Conservation (phyloP, 2,329 filamentous ascomycete species). For the Coniella lustricola region DNA sequence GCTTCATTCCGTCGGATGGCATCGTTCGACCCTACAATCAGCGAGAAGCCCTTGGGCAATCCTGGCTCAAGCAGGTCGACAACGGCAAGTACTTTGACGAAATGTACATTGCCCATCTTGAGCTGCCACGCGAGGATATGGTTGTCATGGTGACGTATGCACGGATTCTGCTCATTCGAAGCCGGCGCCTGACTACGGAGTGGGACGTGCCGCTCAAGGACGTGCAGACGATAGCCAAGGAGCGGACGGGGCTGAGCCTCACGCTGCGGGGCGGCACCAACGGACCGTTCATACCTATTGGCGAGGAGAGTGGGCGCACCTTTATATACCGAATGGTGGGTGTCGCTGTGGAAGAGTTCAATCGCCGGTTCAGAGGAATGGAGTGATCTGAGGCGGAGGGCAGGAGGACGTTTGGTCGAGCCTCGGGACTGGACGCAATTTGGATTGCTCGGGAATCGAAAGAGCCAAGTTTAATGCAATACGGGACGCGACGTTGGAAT, state of each 20-base stretch:
- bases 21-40: constrained; percentile 92
- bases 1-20: constrained; percentile 87
- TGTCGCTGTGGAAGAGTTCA: constrained; percentile 61
- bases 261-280: constrained; percentile 84
- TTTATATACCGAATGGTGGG: constrained; percentile 61
- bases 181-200: constrained; percentile 76
- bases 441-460: too few relatives aligned
- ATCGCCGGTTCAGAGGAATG: constrained; percentile 48
- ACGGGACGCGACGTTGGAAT: too few relatives aligned
- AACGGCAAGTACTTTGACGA: constrained; percentile 98
- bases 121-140: constrained; percentile 82
- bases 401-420: too few relatives aligned
- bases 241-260: constrained; percentile 87
- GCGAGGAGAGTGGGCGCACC: constrained; percentile 67
- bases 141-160: constrained; percentile 83
- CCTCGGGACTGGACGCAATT: too few relatives aligned
- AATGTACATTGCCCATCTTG: constrained; percentile 91
- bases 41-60: constrained; percentile 91
- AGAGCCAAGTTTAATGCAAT: too few relatives aligned
- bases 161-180: constrained; percentile 83
- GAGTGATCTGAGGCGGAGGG: constrained; percentile 21
- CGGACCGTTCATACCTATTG: constrained; percentile 88
- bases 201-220: constrained; percentile 97
- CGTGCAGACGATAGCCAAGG: constrained; percentile 93
- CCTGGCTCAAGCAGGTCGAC: constrained; percentile 97